Base-by-base conservation (phyloP, 192 early-diverging fungal species). In the Coemansia sp. region DNA sequence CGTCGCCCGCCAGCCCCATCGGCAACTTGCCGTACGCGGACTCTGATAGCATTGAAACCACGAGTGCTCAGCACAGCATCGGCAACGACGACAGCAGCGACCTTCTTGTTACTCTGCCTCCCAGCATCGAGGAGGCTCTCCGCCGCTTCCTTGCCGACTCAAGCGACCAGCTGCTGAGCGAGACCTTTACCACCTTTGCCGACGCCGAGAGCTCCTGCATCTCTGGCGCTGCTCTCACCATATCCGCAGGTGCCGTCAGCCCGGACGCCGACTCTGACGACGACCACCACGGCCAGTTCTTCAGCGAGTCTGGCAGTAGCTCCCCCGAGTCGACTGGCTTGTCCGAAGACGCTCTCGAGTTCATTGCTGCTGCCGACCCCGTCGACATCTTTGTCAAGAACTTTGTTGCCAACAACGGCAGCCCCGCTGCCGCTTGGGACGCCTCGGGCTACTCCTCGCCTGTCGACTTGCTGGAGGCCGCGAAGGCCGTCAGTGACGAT, bases 121-220 rank as follows among this genome's bases (percentile, higher is more conserved):
- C 67, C 12, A 74, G 56, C 42, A 82, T 82, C 25, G 79, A 82
- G 1, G 79, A 82, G 32, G 74, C 79, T 17, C 70, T 82, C 1
- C 69, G 73, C 12, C 79, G 79, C 62, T 62, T 82, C 54, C 64
- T 82, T 51, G 68, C 70, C 20, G 76, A 68, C 74, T 64, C 60
- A 29, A 82, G 59, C 60, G 65, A 59, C 47, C 73, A 82, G 70
- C 53, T 67, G 31, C 40, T 82, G 47, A 70, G 79, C 64, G 65
- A 75, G 15, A 76, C 73, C 35, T 82, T 82, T 25, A 72, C 79
- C 4, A 76, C 79, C 4, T 82, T 82, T 73, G 69, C 73, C 20
- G 70, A 62, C 36, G 54, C 68, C 35, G 68, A 60, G 42, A 36
- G 42, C 62, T 58, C 17, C 1, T 37, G 51, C 31, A 1, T 6